Evolutionary conservation across 2,329 filamentous ascomycete species (phyloP), one percentile per base, ranked within the genome.

Genomic region (Colletotrichum sp.): DNA sequence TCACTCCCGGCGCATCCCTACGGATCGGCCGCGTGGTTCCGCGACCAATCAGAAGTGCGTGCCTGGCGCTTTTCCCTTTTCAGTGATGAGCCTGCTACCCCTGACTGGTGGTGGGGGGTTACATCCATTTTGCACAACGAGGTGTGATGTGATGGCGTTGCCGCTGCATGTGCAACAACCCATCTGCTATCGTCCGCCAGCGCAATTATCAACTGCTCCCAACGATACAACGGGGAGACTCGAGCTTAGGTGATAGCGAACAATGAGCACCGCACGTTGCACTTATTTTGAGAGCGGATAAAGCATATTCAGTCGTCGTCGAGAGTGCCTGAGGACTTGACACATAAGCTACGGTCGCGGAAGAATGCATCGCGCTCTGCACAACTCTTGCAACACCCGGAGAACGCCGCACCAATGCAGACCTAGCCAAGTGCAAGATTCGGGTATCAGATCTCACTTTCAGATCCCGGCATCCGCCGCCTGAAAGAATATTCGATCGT

Each of bases 31-130:
- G 78, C 66, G 67, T 75, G 75, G 64, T 82, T 84, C 83, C 82
- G 84, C 82, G 81, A 61, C 86, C 86, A 87, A 87, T 87, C 76
- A 81, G n/a, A 78, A 36, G 22, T 39, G 77, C 81, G 85, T 86
- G 77, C 84, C 84, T 87, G 84, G 77, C 80, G 81, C 85, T 85
- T 84, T 79, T 68, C 84, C 81, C 8, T 66, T 77, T 79, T 7
- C 71, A 27, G 74, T 76, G 28, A 76, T 73, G 32, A 77, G 76
- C 27, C 30, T 67, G 39, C 32, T 60, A 64, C 55, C 66, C 76
- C 73, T 67, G 64, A 36, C 28, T 55, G 22, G 52, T 60, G 28
- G 27, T 48, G 39, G 36, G 27, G 58, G 15, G 39, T 52, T 28
- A 27, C 62, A 66, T 28, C 18, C 62, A 66, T 64, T 66, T 52